Evolutionary conservation across 2,329 filamentous ascomycete species (phyloP).

Genomic region (Alternaria sp.): DNA sequence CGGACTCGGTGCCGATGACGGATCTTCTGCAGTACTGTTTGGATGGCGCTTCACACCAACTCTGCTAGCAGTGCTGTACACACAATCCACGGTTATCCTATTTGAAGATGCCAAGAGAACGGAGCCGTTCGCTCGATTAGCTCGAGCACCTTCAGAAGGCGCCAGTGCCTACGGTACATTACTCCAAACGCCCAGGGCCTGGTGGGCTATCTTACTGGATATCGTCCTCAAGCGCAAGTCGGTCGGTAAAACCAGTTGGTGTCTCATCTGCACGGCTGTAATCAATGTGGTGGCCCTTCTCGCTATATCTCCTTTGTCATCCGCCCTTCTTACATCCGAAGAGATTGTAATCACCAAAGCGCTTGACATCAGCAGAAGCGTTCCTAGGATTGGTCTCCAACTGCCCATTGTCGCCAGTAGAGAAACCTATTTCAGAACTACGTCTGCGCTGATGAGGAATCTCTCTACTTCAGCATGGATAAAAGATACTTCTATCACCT

Average conservation of each 20-base stretch:
- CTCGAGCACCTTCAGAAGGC: constrained; percentile 13
- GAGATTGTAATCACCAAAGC: constrained; percentile 12
- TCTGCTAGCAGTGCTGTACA: constrained; percentile 28
- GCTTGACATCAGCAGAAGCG: constrained; percentile 10
- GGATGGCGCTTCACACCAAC: constrained; percentile 33
- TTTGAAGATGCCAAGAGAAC: constrained; percentile 30
- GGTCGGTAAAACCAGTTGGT: constrained; percentile 15
- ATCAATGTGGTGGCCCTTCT: constrained; percentile 16
- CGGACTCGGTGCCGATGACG: constrained; percentile 35
- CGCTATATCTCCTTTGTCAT: constrained; percentile 22
- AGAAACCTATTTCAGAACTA: constrained; percentile 23
- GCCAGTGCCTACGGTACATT: constrained; percentile 17
- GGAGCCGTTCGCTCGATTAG: constrained; percentile 25
- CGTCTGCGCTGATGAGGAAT: constrained; percentile 14
- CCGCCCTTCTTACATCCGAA: constrained; percentile 21
- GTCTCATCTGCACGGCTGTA: constrained; percentile 7
- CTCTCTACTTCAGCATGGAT: constrained; percentile 24
- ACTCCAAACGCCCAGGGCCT: constrained; percentile 19
- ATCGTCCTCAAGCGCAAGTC: constrained; percentile 8
- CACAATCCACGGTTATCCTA: constrained; percentile 25
- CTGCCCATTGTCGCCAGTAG: constrained; percentile 6
- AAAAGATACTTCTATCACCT: constrained; percentile 13
- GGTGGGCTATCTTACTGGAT: constrained; percentile 19
- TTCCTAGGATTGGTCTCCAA: neutral
- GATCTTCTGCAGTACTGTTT: constrained; percentile 37